Base-by-base conservation (phyloP, 108 stramenopile genomes). In the Seminavis robusta region DNA sequence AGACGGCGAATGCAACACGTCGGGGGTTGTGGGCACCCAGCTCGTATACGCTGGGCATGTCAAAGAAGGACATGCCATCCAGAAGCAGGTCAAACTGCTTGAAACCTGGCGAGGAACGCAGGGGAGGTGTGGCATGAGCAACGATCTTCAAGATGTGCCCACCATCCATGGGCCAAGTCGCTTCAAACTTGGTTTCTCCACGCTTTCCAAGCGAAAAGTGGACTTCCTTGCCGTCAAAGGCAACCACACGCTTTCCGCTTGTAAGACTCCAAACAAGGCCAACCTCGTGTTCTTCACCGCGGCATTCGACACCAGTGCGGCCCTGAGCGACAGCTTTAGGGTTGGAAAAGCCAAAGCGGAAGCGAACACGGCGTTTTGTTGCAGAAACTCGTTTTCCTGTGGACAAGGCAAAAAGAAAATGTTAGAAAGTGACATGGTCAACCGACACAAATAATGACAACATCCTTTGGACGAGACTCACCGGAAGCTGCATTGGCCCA, bases 231-330 rank as follows among this genome's bases (percentile, higher is more conserved):
- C 85, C 81, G 67, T 93, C 87, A 0, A 74, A 51, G 1, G 67
- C 31, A 17, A 89, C 75, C 4, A 69, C 48, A 33, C 81, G 74
- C 65, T 94, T 94, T 20, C 92, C 87, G 23, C 65, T 67, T 7
- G 84, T 84, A 36, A 90, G 50, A 27, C 69, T 69, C 92, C 92
- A 94, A 24, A 84, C 69, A 33, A 90, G 47, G 29, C 59, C 53
- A 10, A 94, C 78, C 52, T 94, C 84, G 62, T 94, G 92, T 59
- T 94, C 89, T 38, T 77, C 79, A 10, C 92, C 92, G 13, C 92
- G 80, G 45, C 85, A 86, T 17, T 93, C 79, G 3, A 56, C 55
- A 11, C 87, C 85, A 16, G 65, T 47, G 23, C 40, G 60, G 11
- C 88, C 88, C 23, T 55, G 30, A 19, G 52, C 59, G 26, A 88